Evolutionary conservation across 2,329 filamentous ascomycete species (phyloP).

Genomic region (Penicillium sp.): DNA sequence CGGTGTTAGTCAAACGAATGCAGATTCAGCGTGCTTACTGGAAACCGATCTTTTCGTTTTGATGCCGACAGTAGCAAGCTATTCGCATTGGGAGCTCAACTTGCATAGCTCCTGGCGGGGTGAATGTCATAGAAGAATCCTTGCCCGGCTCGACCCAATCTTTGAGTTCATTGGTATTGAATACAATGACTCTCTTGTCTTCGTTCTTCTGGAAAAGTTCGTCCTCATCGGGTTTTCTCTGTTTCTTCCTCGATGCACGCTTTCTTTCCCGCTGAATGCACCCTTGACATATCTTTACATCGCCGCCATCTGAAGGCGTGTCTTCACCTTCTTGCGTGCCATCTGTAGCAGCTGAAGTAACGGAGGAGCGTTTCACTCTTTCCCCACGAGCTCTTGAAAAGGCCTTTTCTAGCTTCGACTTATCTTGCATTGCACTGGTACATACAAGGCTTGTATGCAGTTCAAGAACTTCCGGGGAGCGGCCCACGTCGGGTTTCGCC

Average conservation of each 20-base stretch:
- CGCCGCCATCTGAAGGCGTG: constrained; percentile 81
- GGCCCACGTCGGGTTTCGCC: constrained; percentile 64
- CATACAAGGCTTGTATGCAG: constrained; percentile 80
- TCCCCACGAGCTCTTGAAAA: constrained; percentile 54
- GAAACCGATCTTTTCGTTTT: constrained; percentile 89
- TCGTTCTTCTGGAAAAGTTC: constrained; percentile 80
- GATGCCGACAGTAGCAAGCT: constrained; percentile 93
- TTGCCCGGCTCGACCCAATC: constrained; percentile 68
- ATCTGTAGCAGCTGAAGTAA: constrained; percentile 42
- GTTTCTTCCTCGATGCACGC: constrained; percentile 84
- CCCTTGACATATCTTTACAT: constrained; percentile 85
- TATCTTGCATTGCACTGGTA: constrained; percentile 82
- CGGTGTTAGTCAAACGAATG: not conserved
- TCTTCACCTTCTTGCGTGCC: constrained; percentile 57
- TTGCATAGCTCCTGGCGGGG: constrained; percentile 62
- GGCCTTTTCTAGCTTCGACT: constrained; percentile 62
- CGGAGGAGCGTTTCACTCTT: constrained; percentile 28
- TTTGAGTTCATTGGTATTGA: constrained; percentile 84
- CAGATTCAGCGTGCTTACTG: constrained; percentile 38
- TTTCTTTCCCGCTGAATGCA: constrained; percentile 91
- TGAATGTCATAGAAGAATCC: constrained; percentile 41
- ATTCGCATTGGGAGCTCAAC: constrained; percentile 91
- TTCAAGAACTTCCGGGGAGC: constrained; percentile 70
- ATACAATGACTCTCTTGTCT: constrained; percentile 77
- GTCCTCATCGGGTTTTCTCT: constrained; percentile 89